Base-by-base conservation (phyloP, 1,139 yeast genomes). In the Blastobotrys indianensis region DNA sequence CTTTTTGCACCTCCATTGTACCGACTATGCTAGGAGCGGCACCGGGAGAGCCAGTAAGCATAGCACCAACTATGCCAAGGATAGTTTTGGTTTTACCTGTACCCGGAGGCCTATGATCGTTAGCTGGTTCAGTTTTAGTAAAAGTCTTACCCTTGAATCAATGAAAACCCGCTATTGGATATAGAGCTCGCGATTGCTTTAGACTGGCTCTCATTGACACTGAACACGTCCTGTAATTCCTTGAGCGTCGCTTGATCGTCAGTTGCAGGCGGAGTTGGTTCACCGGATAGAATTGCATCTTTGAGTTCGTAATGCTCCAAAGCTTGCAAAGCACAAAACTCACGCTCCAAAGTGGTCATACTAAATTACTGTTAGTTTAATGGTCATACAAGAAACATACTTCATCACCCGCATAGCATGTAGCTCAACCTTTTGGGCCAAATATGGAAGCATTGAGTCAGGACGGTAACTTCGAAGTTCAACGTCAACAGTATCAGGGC, bases 21-120 rank as follows among this genome's bases (percentile, higher is more conserved):
- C 45, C 51, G 4, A 48, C 50, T 28, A 54, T 58, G 1, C 66
- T 68, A 1, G 74, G 72, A 2, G 67, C 58, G 1, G 60, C 56
- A 11, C 76, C 73, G 0, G 64, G 54, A 42, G 68, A 55, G 41
- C 61, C 60, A 0, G 82, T 73, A 48, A 90, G 65, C 48, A 82
- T 77, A 47, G 86, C 80, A 0, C 97, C 97, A 37, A 92, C 79
- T 46, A 92, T 82, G 23, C 97, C 97, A 37, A 94, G 65, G 68
- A 94, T 92, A 0, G 99, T 94, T 61, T 92, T 94, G 1, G 99
- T 94, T 63, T 94, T 94, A 70, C 98, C 98, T 0, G 98, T 92
- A 67, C 97, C 97, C 0, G 97, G 97, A 1, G 97, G 97, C 50
- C 63, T 57, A 49, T 23, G 43, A 42, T 13, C 20, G 38, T 42